Percentiles rank a stretch among this genome's conserved stretches.
Conservation (phyloP, 768 basidiomycete species). For the Kwoniella mangroviensis region DNA sequence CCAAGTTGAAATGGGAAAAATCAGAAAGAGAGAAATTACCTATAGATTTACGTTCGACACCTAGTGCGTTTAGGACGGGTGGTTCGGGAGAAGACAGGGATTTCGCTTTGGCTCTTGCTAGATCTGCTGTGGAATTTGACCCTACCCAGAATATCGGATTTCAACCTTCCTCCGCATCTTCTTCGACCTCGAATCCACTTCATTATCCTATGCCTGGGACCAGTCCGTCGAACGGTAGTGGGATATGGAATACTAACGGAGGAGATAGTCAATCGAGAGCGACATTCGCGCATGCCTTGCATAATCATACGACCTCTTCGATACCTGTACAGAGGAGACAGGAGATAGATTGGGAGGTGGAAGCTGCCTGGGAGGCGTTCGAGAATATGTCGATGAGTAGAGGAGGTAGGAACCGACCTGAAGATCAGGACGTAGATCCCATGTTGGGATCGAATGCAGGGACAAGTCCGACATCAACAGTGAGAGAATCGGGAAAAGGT, state of each 20-base stretch:
- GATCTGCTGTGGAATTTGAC: constrained; percentile 42
- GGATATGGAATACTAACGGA: constrained; percentile 9
- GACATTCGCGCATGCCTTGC: constrained; percentile 33
- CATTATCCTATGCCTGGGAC: constrained; percentile 18
- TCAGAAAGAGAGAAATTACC: constrained; percentile 68
- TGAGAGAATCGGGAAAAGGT: constrained; percentile 36
- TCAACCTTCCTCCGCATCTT: constrained; percentile 25
- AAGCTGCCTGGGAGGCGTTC: constrained; percentile 49
- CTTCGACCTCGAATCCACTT: constrained; percentile 16
- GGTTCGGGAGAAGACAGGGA: constrained; percentile 43
- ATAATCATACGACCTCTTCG: constrained; percentile 31
- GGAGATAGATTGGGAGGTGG: constrained; percentile 46
- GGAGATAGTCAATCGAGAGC: constrained; percentile 22
- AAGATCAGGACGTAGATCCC: neutral
- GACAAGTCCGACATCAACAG: constrained; percentile 1
- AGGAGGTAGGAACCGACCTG: neutral
- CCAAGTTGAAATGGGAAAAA: constrained; percentile 72
- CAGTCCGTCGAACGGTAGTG: constrained; percentile 7
- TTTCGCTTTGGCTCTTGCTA: constrained; percentile 48
- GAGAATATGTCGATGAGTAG: constrained; percentile 28
- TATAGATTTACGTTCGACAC: constrained; percentile 26
- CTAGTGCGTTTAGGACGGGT: constrained; percentile 1
- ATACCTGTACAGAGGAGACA: constrained; percentile 7
- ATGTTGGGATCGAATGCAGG: neutral
- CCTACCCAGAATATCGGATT: constrained; percentile 2